These are phyloP conservation scores for Suillus luteus DNA, from an alignment of 768 basidiomycete genomes.

Conservation along the genomic window DNA sequence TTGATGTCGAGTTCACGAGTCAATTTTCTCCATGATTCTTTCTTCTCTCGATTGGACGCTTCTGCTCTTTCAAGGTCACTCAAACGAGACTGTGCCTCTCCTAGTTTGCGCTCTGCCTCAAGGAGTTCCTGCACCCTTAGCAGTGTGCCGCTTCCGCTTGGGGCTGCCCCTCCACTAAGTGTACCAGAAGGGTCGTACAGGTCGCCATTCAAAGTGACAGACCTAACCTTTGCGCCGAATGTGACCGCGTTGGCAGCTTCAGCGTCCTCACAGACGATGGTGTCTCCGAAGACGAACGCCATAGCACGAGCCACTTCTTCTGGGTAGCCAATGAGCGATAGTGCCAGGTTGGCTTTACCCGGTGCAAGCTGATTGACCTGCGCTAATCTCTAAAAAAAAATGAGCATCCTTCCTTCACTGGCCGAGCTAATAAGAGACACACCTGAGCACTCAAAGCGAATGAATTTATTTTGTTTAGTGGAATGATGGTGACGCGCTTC, in stretches of 20 bases:
- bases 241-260: constrained; percentile 87
- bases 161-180: constrained; percentile 87
- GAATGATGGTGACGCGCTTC: constrained; percentile 92
- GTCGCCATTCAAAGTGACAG: constrained; percentile 93
- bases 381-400: constrained; percentile 63
- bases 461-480: constrained; percentile 86
- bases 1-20: constrained; percentile 83
- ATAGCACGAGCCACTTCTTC: constrained; percentile 86
- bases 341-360: constrained; percentile 80
- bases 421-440: constrained; percentile 17
- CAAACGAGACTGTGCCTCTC: constrained; percentile 49
- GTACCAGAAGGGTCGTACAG: constrained; percentile 96
- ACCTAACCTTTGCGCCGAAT: constrained; percentile 70
- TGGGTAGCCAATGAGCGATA: constrained; percentile 85
- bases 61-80: constrained; percentile 58
- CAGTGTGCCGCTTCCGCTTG: constrained; percentile 70
- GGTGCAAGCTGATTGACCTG: constrained; percentile 72
- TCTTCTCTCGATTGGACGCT: constrained; percentile 46
- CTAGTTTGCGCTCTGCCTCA: constrained; percentile 61
- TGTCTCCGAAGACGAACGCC: constrained; percentile 91
- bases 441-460: constrained; percentile 55
- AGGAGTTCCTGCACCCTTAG: constrained; percentile 84
- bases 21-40: constrained; percentile 62
- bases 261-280: constrained; percentile 88
- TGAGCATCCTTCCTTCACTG: neutral